These are phyloP conservation scores for Kwoniella dendrophila DNA, from an alignment of 768 basidiomycete species.

Conservation along the genomic window DNA sequence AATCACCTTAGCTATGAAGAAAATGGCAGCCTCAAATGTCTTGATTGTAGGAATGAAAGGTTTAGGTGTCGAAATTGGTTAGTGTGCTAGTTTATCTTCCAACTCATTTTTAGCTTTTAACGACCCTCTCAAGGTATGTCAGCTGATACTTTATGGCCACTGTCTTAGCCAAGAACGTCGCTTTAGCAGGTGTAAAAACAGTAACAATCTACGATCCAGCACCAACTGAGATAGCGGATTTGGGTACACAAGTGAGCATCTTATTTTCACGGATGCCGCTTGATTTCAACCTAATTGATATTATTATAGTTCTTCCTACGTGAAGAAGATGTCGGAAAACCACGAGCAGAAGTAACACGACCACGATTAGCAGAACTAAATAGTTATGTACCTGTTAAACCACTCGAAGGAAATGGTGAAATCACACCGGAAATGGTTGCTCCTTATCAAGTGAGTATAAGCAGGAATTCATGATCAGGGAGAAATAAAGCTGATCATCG, in stretches of 20 bases:
- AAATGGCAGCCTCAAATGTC: slow-evolving; percentile 94
- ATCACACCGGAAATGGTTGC: slow-evolving; percentile 78
- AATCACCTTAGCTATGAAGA: slow-evolving; percentile 81
- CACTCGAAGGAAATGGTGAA: slow-evolving; percentile 76
- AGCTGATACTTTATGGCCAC: background rate
- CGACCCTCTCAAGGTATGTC: background rate
- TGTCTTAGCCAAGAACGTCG: slow-evolving; percentile 82
- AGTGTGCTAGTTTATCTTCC: no score
- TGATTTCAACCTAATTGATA: background rate
- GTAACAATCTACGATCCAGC: slow-evolving; percentile 95
- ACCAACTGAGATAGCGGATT: slow-evolving; percentile 79
- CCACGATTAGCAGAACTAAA: slow-evolving; percentile 93
- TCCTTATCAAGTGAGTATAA: slow-evolving; percentile 76
- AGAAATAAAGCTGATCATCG: slow-evolving; percentile 13
- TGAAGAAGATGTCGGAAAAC: slow-evolving; percentile 79
- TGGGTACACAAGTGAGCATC: slow-evolving; percentile 77
- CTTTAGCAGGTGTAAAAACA: slow-evolving; percentile 93
- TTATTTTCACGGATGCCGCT: background rate
- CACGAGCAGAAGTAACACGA: slow-evolving; percentile 79
- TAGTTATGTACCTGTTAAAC: slow-evolving; percentile 88
- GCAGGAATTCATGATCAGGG: background rate
- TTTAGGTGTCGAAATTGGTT: slow-evolving; percentile 93
- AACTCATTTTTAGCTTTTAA: background rate
- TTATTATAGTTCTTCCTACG: slow-evolving; percentile 84
- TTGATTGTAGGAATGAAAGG: slow-evolving; percentile 90